Conservation (phyloP, 805 yeast genomes). For the Teunomyces barrocoloradensis region DNA sequence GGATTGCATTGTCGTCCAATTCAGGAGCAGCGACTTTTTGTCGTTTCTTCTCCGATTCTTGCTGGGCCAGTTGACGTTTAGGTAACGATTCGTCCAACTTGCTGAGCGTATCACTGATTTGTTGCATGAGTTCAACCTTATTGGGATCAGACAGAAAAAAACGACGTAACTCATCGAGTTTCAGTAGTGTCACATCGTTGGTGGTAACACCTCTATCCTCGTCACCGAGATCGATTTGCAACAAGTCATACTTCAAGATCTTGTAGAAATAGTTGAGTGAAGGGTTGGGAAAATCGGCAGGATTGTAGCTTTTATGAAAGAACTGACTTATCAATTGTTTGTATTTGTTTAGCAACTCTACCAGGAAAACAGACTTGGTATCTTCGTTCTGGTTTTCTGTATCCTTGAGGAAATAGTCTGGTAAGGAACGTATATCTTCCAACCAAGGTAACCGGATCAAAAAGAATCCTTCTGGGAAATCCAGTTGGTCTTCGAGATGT, state of each 20-base stretch:
- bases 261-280: slow-evolving; percentile 64
- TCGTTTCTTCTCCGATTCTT: slow-evolving; percentile 22
- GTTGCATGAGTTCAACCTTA: slow-evolving; percentile 7
- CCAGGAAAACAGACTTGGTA: slow-evolving; percentile 9
- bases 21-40: slow-evolving; percentile 11
- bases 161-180: slow-evolving; percentile 13
- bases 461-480: slow-evolving; percentile 71
- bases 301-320: slow-evolving; percentile 48
- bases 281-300: slow-evolving; percentile 63
- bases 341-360: slow-evolving; percentile 20
- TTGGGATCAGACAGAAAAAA: slow-evolving; percentile 7
- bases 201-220: slow-evolving; percentile 13
- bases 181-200: slow-evolving; percentile 20
- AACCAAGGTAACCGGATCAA: slow-evolving; percentile 67
- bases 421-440: slow-evolving; percentile 71
- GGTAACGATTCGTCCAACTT: slow-evolving; percentile 11
- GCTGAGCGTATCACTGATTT: slow-evolving; percentile 11
- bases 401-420: slow-evolving; percentile 33
- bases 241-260: slow-evolving; percentile 58
- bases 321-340: slow-evolving; percentile 36
- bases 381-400: slow-evolving; percentile 9
- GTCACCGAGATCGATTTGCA: slow-evolving; percentile 42
- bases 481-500: slow-evolving; percentile 8
- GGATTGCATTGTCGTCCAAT: slow-evolving; percentile 39
- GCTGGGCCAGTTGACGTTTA: slow-evolving; percentile 3